Evolutionary conservation across 371 early-diverging fungal species (phyloP), one percentile per base, ranked within the genome.

Genomic region (Fennellomyces sp.): DNA sequence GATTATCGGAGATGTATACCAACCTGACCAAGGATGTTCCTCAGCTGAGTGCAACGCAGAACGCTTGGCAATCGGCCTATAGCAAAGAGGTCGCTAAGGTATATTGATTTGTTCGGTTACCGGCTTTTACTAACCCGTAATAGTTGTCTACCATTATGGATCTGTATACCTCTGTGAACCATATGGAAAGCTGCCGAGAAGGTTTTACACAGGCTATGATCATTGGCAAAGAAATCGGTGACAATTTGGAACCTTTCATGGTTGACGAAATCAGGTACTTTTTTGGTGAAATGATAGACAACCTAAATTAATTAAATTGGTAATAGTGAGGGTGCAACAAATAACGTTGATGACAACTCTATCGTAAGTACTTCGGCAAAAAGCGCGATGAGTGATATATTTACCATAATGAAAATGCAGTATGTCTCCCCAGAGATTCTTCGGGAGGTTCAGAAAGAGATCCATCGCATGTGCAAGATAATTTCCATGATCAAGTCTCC

Each of bases 181-280:
- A 67, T 29, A 19, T 67, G 27, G 68, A 67, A 45, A 67, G 56
- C 35, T 56, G 50, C 39, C 63, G 68, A n/a, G 56, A 49, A 26
- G 63, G 63, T 25, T 67, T 54, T 31, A 55, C 58, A n/a, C 63
- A 67, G 35, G 63, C 68, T 7, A 59, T 61, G 52, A 41, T 60
- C 29, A 33, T 67, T 1, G 25, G 23, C 33, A 52, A 58, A 26
- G 60, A 67, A 7, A 59, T 67, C 19, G 28, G 27, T 26, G 61
- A 63, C 17, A 56, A 47, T 15, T 52, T 67, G 39, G 58, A 49
- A 38, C 35, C 57, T 21, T 45, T 61, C 4, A 41, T 38, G 38
- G 28, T 28, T 19, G 27, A 8, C 13, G 23, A 50, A n/a, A 35
- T 28, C 6, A 56, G 52, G 65, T 60, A 65, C 17, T n/a, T 23